phyloP scores from a whole-genome alignment of 2,329 filamentous ascomycete genomes.

The Colletotrichum filicis region DNA sequence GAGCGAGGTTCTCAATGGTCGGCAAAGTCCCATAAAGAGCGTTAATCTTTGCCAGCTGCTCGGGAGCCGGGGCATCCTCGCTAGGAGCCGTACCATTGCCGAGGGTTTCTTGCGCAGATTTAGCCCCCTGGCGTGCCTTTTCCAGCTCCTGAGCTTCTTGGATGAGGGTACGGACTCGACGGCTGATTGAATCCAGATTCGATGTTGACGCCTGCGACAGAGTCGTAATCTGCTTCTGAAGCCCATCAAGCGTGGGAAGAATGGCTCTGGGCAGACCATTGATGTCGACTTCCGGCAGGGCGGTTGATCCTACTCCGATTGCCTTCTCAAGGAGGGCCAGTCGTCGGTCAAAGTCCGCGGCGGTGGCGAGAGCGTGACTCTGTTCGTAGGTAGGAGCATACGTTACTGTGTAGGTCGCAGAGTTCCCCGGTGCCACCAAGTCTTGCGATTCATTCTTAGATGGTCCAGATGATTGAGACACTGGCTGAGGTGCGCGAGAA shows the following conservation, averaged over 20 bases:
- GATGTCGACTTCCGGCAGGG: conserved; percentile 70
- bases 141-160: conserved; percentile 79
- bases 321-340: conserved; percentile 82
- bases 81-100: conserved; percentile 55
- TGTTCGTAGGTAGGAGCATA: conserved; percentile 74
- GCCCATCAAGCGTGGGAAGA: conserved; percentile 81
- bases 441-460: conserved; percentile 37
- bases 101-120: conserved; percentile 69
- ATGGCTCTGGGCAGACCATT: conserved; percentile 74
- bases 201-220: conserved; percentile 78
- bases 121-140: conserved; percentile 71
- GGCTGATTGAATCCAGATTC: conserved; percentile 77
- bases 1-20: conserved; percentile 87
- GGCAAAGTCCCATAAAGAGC: conserved; percentile 89
- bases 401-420: conserved; percentile 69
- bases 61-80: conserved; percentile 62
- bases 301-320: conserved; percentile 80
- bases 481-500: conserved; percentile 16
- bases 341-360: conserved; percentile 88
- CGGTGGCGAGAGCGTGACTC: conserved; percentile 79
- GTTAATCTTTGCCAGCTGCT: conserved; percentile 88
- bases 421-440: conserved; percentile 29
- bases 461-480: conserved; percentile 25
- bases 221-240: conserved; percentile 83
- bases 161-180: conserved; percentile 75